These are phyloP conservation scores for Breynia disticha DNA, from an alignment of 441 rosid species.

Conservation along the genomic window DNA sequence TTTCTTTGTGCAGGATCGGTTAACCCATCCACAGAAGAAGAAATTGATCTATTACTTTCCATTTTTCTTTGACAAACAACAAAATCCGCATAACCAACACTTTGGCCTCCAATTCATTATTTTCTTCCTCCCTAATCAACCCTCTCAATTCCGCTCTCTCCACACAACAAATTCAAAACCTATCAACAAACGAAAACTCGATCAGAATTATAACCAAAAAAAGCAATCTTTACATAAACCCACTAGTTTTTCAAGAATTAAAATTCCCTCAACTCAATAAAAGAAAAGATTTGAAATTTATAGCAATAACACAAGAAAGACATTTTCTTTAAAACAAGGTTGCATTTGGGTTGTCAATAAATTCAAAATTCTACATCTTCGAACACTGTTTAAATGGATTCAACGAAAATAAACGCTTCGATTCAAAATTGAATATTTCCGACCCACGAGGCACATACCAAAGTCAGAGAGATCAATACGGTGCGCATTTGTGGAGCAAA, in stretches of 20 bases:
- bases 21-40: conserved; percentile 50
- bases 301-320: too few species aligned
- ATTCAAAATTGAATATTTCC: background rate
- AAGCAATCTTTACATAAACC: too few species aligned
- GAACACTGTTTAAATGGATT: too few species aligned
- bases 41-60: conserved; percentile 55
- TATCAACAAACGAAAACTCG: background rate
- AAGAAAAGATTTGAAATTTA: too few species aligned
- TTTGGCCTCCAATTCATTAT: conserved; percentile 55
- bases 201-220: background rate
- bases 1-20: conserved; percentile 38
- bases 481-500: conserved; percentile 39
- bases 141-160: conserved; percentile 15
- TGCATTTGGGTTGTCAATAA: too few species aligned
- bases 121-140: conserved; percentile 16
- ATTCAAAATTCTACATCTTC: too few species aligned
- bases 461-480: conserved; percentile 10
- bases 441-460: background rate
- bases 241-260: too few species aligned
- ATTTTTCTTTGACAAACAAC: conserved; percentile 38
- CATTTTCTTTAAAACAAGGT: too few species aligned
- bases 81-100: conserved; percentile 37
- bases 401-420: too few species aligned
- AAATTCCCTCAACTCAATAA: too few species aligned
- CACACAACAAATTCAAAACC: conserved; percentile 7